Conservation (phyloP, 2,329 filamentous ascomycete genomes). For the Colletotrichum cordylinicola region DNA sequence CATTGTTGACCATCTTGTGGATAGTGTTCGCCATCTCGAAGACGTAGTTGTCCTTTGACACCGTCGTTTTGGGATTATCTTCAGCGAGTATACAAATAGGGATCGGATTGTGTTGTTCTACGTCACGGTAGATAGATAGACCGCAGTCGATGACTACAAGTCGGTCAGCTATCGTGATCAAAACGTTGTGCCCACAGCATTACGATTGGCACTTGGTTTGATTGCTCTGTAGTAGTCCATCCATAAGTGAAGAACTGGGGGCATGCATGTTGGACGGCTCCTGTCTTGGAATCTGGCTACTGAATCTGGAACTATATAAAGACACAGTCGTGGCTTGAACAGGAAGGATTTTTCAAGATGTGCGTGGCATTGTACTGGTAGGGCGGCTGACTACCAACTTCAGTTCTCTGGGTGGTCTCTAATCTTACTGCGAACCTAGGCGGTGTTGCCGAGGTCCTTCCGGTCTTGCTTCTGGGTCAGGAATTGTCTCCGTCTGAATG, state of each 20-base stretch:
- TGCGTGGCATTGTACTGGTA: too few species aligned
- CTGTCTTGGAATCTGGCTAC: not conserved
- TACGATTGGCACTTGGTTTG: not conserved
- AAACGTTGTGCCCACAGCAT: too few species aligned
- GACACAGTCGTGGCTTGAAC: not conserved
- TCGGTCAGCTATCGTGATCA: too few species aligned
- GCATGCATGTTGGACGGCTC: not conserved
- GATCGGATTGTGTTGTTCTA: not conserved
- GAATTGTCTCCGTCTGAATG: not conserved
- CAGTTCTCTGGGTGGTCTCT: not conserved
- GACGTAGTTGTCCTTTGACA: not conserved
- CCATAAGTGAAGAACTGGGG: not conserved
- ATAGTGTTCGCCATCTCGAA: not conserved
- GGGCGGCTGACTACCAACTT: not conserved
- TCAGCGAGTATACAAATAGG: not conserved
- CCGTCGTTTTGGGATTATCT: not conserved
- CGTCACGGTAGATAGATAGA: not conserved
- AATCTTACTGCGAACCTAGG: not conserved
- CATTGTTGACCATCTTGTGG: too few species aligned
- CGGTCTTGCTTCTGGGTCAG: not conserved
- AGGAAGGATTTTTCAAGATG: not conserved
- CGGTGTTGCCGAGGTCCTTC: fast-evolving
- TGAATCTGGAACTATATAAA: not conserved
- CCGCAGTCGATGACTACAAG: not conserved
- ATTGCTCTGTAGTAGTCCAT: not conserved